These are phyloP conservation scores for Gonapodya sp. DNA, from an alignment of 192 early-diverging fungal genomes.

Conservation along the genomic window DNA sequence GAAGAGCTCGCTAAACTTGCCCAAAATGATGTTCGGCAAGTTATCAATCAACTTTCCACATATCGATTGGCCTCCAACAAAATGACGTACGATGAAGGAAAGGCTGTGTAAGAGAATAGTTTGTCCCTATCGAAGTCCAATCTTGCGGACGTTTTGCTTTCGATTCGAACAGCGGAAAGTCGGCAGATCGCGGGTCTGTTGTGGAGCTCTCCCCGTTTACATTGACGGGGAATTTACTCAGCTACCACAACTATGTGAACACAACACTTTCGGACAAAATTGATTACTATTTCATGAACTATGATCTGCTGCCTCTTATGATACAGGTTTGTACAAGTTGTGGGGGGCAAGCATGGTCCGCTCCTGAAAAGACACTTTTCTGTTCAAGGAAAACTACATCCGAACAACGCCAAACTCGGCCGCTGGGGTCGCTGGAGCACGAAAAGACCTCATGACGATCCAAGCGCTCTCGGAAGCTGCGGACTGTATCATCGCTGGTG, in stretches of 20 bases:
- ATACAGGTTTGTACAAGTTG: constrained; percentile 52
- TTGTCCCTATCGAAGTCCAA: background rate
- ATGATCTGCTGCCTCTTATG: constrained; percentile 77
- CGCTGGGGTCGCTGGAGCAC: constrained; percentile 19
- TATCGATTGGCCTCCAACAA: constrained; percentile 57
- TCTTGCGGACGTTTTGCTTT: background rate
- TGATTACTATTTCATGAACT: constrained; percentile 88
- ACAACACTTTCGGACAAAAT: constrained; percentile 61
- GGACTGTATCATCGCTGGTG: constrained; percentile 48
- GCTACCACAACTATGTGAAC: constrained; percentile 31
- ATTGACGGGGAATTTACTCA: constrained; percentile 56
- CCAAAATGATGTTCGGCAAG: constrained; percentile 88
- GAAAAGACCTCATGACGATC: constrained; percentile 22
- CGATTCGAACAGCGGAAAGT: constrained; percentile 10
- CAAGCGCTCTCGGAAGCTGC: constrained; percentile 69
- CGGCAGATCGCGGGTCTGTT: background rate
- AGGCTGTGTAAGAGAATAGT: constrained; percentile 43
- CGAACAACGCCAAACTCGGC: constrained; percentile 48
- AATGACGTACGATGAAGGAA: constrained; percentile 75
- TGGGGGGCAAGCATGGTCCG: too few species aligned
- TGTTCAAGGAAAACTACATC: constrained; percentile 78
- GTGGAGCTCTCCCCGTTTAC: constrained; percentile 57
- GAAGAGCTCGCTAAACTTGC: constrained; percentile 70
- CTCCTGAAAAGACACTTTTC: too few species aligned
- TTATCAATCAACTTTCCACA: constrained; percentile 89